Conservation (phyloP, 202 grass and related monocot genomes). For the Cymbopogon flexuosus region DNA sequence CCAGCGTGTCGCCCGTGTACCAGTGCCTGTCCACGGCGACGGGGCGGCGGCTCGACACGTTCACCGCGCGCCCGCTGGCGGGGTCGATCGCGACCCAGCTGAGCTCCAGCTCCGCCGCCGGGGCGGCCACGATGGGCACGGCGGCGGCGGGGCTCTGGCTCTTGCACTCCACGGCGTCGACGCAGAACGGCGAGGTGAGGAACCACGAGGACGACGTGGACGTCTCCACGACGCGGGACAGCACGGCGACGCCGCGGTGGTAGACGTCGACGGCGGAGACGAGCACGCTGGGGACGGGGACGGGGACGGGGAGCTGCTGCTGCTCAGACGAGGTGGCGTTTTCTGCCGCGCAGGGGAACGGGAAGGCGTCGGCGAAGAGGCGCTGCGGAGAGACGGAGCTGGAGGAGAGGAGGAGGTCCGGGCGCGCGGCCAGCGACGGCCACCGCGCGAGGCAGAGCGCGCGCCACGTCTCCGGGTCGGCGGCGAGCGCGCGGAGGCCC, state of each 20-base stretch:
- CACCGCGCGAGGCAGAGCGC: slow-evolving; percentile 64
- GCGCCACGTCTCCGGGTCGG: slow-evolving; percentile 58
- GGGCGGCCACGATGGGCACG: neutral
- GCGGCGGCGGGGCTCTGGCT: neutral
- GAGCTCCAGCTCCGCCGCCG: slow-evolving; percentile 34
- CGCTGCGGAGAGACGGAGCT: slow-evolving; percentile 6
- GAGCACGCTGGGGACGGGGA: slow-evolving; percentile 36
- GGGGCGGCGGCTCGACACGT: slow-evolving; percentile 55
- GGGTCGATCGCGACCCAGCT: slow-evolving; percentile 73
- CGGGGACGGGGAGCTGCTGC: neutral
- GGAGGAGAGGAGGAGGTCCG: neutral
- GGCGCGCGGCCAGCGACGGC: slow-evolving; percentile 43
- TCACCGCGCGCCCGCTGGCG: slow-evolving; percentile 29
- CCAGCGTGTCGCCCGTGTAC: slow-evolving; percentile 70
- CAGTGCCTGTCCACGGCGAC: slow-evolving; percentile 58
- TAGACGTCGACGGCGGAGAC: slow-evolving; percentile 74
- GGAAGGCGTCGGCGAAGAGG: slow-evolving; percentile 73
- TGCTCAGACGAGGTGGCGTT: neutral
- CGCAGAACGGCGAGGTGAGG: slow-evolving; percentile 62
- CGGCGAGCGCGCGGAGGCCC: slow-evolving; percentile 51
- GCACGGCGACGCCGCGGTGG: slow-evolving; percentile 32
- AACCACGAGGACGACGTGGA: slow-evolving; percentile 56
- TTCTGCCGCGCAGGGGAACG: slow-evolving; percentile 39
- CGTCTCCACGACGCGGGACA: slow-evolving; percentile 55
- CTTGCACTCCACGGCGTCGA: slow-evolving; percentile 53